Evolutionary conservation across 345 rosid species (phyloP).

Genomic region (Limnanthes douglasii): DNA sequence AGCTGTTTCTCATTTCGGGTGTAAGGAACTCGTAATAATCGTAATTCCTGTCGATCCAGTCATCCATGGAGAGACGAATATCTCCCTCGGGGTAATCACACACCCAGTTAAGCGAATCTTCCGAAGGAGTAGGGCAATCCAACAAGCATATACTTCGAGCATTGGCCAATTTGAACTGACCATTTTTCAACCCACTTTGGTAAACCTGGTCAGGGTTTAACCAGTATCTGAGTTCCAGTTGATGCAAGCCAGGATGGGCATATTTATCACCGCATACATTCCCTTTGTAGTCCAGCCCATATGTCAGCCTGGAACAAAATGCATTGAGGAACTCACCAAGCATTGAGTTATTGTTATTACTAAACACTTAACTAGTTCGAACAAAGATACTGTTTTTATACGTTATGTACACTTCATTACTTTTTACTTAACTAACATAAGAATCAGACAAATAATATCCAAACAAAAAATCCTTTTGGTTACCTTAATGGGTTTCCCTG

Average conservation of each 20-base stretch:
- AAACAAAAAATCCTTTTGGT: background rate
- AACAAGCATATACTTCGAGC: constrained; percentile 83
- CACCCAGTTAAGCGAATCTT: constrained; percentile 78
- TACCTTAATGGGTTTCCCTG: constrained; percentile 81
- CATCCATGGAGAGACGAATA: constrained; percentile 54
- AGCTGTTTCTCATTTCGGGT: constrained; percentile 79
- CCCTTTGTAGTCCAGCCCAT: constrained; percentile 94
- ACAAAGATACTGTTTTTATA: no score
- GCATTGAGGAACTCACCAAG: no score
- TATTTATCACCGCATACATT: constrained; percentile 85
- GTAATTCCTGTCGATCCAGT: constrained; percentile 84
- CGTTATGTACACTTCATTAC: no score
- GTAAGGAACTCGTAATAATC: constrained; percentile 91
- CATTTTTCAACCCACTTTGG: constrained; percentile 76
- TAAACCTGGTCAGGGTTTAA: constrained; percentile 92
- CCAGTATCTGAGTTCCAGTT: constrained; percentile 84
- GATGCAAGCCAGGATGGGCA: constrained; percentile 51
- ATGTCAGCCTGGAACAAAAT: constrained; percentile 64
- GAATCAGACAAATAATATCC: no score
- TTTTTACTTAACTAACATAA: no score
- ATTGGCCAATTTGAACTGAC: constrained; percentile 49
- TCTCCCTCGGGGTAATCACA: constrained; percentile 99
- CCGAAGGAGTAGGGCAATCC: constrained; percentile 78
- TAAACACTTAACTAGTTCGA: no score
- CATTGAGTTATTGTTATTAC: no score